Conservation (phyloP, 2,329 filamentous ascomycete genomes). For the Scytalidium sp. region DNA sequence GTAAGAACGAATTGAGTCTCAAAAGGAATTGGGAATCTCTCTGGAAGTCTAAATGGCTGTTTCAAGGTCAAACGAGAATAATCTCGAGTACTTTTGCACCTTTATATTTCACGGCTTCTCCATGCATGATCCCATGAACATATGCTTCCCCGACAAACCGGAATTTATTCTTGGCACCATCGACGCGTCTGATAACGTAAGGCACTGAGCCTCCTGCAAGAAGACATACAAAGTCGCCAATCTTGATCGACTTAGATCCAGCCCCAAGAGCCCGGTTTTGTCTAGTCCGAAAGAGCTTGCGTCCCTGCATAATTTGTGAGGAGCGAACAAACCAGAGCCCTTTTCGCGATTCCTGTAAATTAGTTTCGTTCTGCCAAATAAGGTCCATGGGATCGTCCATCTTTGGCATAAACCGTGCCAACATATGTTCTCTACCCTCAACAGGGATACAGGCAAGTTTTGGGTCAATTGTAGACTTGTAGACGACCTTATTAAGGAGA, state of each 20-base stretch:
- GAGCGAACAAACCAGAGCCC: background rate
- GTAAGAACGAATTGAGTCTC: slow-evolving; percentile 1
- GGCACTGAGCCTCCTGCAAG: background rate
- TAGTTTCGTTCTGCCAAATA: background rate
- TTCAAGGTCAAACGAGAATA: background rate
- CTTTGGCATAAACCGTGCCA: background rate
- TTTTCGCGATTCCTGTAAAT: background rate
- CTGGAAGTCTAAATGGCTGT: background rate
- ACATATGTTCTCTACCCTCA: background rate
- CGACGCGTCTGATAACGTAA: background rate
- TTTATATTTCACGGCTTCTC: background rate
- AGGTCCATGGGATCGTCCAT: background rate
- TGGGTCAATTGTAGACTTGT: background rate
- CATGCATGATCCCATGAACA: background rate
- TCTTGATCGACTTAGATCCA: background rate
- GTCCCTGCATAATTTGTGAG: background rate
- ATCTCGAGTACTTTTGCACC: background rate
- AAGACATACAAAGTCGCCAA: background rate
- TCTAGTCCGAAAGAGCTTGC: background rate
- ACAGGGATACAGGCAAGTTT: background rate
- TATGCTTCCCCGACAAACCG: background rate
- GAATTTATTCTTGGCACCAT: background rate
- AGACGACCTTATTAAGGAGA: background rate
- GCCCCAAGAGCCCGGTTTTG: background rate
- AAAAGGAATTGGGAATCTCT: background rate